phyloP scores from a whole-genome alignment of 495 filamentous ascomycete genomes.

The Pseudomonodictys pantanalensis region DNA sequence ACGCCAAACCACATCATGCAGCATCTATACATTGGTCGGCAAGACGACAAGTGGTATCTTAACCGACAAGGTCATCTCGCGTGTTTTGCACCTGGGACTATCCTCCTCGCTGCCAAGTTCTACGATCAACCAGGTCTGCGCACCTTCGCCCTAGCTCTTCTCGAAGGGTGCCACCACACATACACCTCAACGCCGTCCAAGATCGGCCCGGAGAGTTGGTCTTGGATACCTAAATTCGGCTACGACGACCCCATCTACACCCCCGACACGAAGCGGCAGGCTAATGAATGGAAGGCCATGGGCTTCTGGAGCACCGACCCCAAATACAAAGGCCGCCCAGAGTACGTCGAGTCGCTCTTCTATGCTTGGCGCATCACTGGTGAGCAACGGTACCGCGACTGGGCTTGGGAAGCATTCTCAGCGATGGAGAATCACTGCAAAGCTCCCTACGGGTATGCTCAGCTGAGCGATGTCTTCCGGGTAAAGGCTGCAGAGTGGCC shows the following conservation, averaged over 20 bases:
- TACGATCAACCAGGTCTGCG: slow-evolving; percentile 21
- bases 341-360: slow-evolving; percentile 39
- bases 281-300: slow-evolving; percentile 15
- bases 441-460: slow-evolving; percentile 40
- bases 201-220: slow-evolving; percentile 34
- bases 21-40: slow-evolving; percentile 35
- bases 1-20: slow-evolving; percentile 25
- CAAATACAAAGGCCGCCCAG: slow-evolving; percentile 35
- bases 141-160: slow-evolving; percentile 34
- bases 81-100: slow-evolving; percentile 36
- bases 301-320: slow-evolving; percentile 32
- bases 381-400: slow-evolving; percentile 30
- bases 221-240: slow-evolving; percentile 33
- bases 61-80: slow-evolving; percentile 34
- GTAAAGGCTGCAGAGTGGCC: slow-evolving; percentile 6
- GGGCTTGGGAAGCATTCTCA: slow-evolving; percentile 38
- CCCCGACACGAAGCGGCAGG: slow-evolving; percentile 16
- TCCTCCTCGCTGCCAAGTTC: slow-evolving; percentile 32
- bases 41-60: slow-evolving; percentile 18
- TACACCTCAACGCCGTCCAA: slow-evolving; percentile 31
- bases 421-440: slow-evolving; percentile 37
- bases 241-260: slow-evolving; percentile 17
- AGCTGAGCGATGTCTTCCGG: slow-evolving; percentile 37
- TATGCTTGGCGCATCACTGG: slow-evolving; percentile 40
- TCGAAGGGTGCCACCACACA: slow-evolving; percentile 39